A percentile compares a stretch with the other conserved stretches of the same genome.
Evolutionary conservation across 768 basidiomycete species (phyloP).

Genomic region (Sutorius australiensis): DNA sequence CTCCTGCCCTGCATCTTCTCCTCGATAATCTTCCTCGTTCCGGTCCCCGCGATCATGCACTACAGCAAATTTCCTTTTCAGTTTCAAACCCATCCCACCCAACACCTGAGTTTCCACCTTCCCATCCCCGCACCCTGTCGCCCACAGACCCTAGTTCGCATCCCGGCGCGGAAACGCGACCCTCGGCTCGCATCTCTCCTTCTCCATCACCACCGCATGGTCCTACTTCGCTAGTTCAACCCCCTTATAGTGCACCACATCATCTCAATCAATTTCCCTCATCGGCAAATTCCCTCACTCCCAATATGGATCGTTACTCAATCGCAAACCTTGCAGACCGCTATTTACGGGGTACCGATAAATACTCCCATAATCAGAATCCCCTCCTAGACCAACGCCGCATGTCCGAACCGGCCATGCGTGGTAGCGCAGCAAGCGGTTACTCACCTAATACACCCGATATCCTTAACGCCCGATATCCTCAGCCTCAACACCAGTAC

Average conservation of each 20-base stretch:
- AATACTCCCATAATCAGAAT: constrained; percentile 33
- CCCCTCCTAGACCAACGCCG: constrained; percentile 55
- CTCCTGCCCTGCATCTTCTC: constrained; percentile 30
- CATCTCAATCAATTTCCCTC: constrained; percentile 44
- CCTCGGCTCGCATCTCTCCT: constrained; percentile 28
- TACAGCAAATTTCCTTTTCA: constrained; percentile 10
- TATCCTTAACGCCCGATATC: constrained; percentile 34
- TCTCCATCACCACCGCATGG: constrained; percentile 45
- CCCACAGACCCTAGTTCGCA: neutral
- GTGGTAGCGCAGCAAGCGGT: constrained; percentile 40
- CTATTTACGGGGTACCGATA: constrained; percentile 38
- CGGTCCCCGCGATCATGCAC: constrained; percentile 31
- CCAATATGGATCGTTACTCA: constrained; percentile 40
- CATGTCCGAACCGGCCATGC: constrained; percentile 64
- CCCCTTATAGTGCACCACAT: constrained; percentile 40
- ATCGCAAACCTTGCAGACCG: constrained; percentile 37
- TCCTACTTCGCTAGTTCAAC: constrained; percentile 37
- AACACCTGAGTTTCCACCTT: constrained; percentile 17
- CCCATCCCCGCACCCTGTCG: constrained; percentile 13
- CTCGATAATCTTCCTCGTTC: constrained; percentile 31
- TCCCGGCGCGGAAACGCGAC: neutral
- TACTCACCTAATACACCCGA: constrained; percentile 32
- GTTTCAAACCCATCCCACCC: constrained; percentile 15
- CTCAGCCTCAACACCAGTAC: constrained; percentile 42
- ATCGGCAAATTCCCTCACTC: constrained; percentile 38